phyloP scores from a whole-genome alignment of 768 basidiomycete genomes.

The Pulveroboletus ravenelii region DNA sequence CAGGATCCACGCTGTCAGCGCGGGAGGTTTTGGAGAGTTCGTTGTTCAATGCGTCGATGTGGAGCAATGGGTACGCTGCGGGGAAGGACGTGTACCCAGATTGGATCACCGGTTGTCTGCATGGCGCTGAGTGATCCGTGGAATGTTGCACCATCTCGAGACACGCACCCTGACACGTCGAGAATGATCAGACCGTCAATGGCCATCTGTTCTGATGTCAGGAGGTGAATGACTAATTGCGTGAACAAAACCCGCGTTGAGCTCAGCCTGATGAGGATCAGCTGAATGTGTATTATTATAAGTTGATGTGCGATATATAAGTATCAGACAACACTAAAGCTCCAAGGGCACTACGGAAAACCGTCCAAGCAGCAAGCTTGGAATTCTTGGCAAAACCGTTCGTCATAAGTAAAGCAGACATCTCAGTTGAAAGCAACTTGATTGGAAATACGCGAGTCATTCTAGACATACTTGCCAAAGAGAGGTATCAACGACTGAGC shows the following conservation, averaged over 20 bases:
- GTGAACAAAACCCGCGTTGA: not conserved
- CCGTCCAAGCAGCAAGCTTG: not conserved
- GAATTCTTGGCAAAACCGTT: not conserved
- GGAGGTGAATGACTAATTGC: not conserved
- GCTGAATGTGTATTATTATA: constrained; percentile 1
- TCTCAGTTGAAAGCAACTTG: not conserved
- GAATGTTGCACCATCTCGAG: not conserved
- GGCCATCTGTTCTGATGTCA: constrained; percentile 42
- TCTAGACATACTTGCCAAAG: constrained; percentile 79
- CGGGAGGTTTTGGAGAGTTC: constrained; percentile 56
- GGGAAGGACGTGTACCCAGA: constrained; percentile 81
- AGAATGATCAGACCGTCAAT: constrained; percentile 81
- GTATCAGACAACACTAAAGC: constrained; percentile 8
- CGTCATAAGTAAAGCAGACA: constrained; percentile 2
- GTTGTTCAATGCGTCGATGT: constrained; percentile 80
- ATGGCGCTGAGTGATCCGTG: constrained; percentile 4
- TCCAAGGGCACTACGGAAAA: constrained; percentile 4
- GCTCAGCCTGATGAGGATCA: too few relatives aligned
- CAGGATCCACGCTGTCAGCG: constrained; percentile 61
- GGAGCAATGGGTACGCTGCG: constrained; percentile 74
- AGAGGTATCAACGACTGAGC: constrained; percentile 94
- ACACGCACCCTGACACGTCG: constrained; percentile 64
- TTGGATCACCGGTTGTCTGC: constrained; percentile 79
- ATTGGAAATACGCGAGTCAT: not conserved
- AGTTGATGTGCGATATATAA: constrained; percentile 2